Evolutionary conservation across 805 yeast genomes (phyloP).

Genomic region (Suhomyces faveliae): DNA sequence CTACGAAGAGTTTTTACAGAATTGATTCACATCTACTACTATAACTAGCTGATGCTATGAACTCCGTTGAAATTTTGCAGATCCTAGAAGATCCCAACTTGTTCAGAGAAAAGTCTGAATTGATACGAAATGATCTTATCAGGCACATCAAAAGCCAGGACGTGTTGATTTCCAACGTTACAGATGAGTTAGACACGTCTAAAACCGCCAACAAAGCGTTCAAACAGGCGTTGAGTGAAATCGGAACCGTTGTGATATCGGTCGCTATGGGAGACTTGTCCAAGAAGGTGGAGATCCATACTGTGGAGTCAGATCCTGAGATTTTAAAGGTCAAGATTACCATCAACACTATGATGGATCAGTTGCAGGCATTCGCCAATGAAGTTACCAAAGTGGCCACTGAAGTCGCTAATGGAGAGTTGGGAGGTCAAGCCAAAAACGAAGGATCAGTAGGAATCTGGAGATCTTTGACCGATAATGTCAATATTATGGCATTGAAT

Average conservation of each 20-base stretch:
- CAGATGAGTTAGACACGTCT: constrained; percentile 34
- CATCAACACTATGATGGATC: constrained; percentile 87
- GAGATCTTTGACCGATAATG: constrained; percentile 80
- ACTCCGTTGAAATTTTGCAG: constrained; percentile 30
- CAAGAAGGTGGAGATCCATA: constrained; percentile 73
- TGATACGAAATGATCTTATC: constrained; percentile 31
- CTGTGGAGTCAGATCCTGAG: constrained; percentile 73
- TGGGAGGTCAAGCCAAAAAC: constrained; percentile 86
- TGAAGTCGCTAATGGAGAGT: constrained; percentile 85
- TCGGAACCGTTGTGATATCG: constrained; percentile 82
- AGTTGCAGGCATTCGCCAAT: constrained; percentile 73
- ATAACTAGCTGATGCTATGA: constrained; percentile 19
- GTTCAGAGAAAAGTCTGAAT: constrained; percentile 26
- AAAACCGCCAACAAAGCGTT: constrained; percentile 64
- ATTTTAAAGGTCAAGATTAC: constrained; percentile 76
- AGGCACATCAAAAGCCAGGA: constrained; percentile 33
- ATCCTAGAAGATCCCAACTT: constrained; percentile 40
- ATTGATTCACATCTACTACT: constrained; percentile 1
- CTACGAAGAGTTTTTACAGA: no score
- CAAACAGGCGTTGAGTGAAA: constrained; percentile 69
- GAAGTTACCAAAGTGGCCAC: constrained; percentile 86
- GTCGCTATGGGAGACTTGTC: constrained; percentile 88
- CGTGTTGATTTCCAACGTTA: constrained; percentile 22
- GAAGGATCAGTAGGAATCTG: constrained; percentile 87
- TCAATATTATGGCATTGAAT: constrained; percentile 85